Evolutionary conservation across 176 grass and related monocot species (phyloP), one percentile per base, ranked within the genome.

Genomic region (Canna indica): DNA sequence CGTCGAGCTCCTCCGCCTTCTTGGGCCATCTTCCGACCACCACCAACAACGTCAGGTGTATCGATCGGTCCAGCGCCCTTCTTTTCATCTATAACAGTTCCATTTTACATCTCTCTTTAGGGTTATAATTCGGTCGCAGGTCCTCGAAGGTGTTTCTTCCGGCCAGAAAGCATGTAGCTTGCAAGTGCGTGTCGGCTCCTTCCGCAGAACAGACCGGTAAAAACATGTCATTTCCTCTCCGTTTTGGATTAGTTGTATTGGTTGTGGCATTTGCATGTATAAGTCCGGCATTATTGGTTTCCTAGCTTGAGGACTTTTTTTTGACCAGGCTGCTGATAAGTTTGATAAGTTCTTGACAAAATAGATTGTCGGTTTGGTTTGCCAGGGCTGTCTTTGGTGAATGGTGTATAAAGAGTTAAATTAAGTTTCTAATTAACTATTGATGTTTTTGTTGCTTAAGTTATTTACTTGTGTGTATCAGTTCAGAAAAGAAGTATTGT

Each of bases 121-220:
- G 17, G 15, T 48, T 48, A 15, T 75, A 36, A 30, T 59, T 61
- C 48, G 34, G 47, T 20, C 35, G 20, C 25, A 77, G 53, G 52
- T 17, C 50, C 1, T 46, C 45, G 50, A 75, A 34, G 2, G 27
- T 30, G 15, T 30, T 45, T 53, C 36, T 25, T 80, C 74, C 68
- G 32, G 52, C 58, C n/a, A 34, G 47, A 50, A 73, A 57, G 46
- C 44, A 47, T 38, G 59, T 45, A 10, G 65, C 72, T 61, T 85
- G 77, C 77, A 69, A 45, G 79, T 85, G 83, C 64, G 68, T 80
- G 15, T 69, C 48, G 59, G 66, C 57, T 45, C 59, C 83, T 68
- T 31, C 77, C 0, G 9, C 77, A 1, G 77, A 84, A 60, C 52
- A 70, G 62, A 84, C 44, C 27, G 65, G 77, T 76, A 80, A 44